phyloP scores from a whole-genome alignment of 129 eudicot species.

The Kitagawia praeruptora region DNA sequence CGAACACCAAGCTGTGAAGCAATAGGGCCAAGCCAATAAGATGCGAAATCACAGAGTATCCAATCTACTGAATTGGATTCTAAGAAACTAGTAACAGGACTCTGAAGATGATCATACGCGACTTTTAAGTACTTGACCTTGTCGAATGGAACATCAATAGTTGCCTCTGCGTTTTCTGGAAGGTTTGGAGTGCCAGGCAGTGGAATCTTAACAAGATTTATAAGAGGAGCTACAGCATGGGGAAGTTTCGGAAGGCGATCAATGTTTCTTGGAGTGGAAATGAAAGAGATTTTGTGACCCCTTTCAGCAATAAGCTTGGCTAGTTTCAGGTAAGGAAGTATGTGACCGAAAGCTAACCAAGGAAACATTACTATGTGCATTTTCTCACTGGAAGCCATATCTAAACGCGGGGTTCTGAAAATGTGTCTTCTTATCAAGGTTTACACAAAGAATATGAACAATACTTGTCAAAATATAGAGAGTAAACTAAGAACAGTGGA shows the following conservation, averaged over 20 bases:
- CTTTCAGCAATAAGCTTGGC: conserved; percentile 25
- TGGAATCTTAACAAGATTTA: conserved; percentile 17
- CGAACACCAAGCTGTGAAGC: conserved; percentile 7
- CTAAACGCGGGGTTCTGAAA: background rate
- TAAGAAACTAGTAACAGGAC: conserved; percentile 16
- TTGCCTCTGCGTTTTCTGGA: conserved; percentile 30
- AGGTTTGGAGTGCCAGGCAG: conserved; percentile 15
- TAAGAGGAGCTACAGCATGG: conserved; percentile 6
- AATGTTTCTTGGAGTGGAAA: conserved; percentile 29
- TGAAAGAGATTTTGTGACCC: conserved; percentile 30
- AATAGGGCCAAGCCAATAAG: conserved; percentile 11
- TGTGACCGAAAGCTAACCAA: conserved; percentile 29
- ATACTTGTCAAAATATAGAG: too few relatives aligned
- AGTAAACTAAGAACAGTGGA: too few relatives aligned
- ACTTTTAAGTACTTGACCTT: conserved; percentile 23
- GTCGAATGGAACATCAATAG: conserved; percentile 19
- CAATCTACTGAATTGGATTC: conserved; percentile 16
- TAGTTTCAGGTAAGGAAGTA: conserved; percentile 21
- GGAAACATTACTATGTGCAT: conserved; percentile 26
- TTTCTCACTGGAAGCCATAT: conserved; percentile 1
- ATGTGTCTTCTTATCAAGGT: background rate
- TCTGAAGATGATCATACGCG: conserved; percentile 23
- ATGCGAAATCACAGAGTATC: conserved; percentile 6
- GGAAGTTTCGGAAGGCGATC: conserved; percentile 25
- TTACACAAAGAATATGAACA: background rate